Evolutionary conservation across 2,329 filamentous ascomycete genomes (phyloP).

Genomic region (Trichoderma breve): DNA sequence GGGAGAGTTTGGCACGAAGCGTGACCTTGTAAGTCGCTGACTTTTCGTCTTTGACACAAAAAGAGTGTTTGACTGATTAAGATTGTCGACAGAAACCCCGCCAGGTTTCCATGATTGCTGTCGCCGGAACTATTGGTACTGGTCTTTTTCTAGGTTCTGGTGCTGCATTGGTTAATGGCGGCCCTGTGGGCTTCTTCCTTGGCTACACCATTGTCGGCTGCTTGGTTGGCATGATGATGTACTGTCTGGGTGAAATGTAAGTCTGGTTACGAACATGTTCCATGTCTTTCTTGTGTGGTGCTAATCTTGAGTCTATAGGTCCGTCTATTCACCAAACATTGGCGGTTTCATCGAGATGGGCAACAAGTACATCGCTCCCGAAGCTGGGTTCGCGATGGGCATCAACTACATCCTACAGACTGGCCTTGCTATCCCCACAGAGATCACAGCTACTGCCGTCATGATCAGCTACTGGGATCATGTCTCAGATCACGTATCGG

Average conservation of each 20-base stretch:
- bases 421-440: constrained; percentile 25
- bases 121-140: constrained; percentile 41
- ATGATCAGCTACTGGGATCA: constrained; percentile 27
- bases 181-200: constrained; percentile 22
- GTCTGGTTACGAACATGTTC: background rate
- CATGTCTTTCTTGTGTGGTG: background rate
- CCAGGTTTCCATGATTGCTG: constrained; percentile 36
- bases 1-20: constrained; percentile 22
- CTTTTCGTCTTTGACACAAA: background rate
- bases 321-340: constrained; percentile 26
- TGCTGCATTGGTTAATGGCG: constrained; percentile 20
- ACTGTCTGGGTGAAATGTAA: constrained; percentile 24
- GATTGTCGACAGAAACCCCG: constrained; percentile 23
- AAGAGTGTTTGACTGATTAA: background rate
- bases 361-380: constrained; percentile 26
- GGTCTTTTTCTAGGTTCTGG: constrained; percentile 29
- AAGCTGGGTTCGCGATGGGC: constrained; percentile 27
- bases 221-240: constrained; percentile 24
- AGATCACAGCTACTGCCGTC: constrained; percentile 25
- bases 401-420: constrained; percentile 27
- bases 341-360: constrained; percentile 29
- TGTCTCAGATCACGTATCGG: constrained; percentile 12
- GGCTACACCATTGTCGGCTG: constrained; percentile 22
- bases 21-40: constrained; percentile 18
- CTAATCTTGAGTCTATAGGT: constrained; percentile 19